Percentiles rank a stretch among this genome's conserved stretches.
Evolutionary conservation across 1,284 basidiomycete genomes (phyloP).

Genomic region (Apiotrichum veenhuisii): DNA sequence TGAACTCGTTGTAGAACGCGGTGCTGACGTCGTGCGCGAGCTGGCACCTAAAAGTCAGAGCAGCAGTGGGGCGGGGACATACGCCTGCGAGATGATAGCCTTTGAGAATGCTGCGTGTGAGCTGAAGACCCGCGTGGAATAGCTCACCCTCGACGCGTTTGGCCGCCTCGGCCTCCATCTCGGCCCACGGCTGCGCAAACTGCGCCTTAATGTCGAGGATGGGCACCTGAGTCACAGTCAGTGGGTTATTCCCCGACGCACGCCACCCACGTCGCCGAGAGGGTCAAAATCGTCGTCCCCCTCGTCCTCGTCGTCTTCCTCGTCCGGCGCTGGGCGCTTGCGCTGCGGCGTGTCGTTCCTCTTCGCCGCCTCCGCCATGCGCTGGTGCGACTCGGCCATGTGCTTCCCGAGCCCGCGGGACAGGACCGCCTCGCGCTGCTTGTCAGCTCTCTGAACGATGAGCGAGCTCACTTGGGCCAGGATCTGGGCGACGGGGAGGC

Average conservation of each 20-base stretch:
- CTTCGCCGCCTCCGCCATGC: too few species aligned
- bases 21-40: constrained; percentile 18
- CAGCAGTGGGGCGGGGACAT: background rate
- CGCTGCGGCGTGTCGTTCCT: too few species aligned
- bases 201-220: constrained; percentile 9
- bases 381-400: too few species aligned
- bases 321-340: background rate
- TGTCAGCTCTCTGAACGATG: too few species aligned
- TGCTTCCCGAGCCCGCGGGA: too few species aligned
- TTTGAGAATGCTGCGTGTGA: constrained; percentile 5
- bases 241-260: background rate
- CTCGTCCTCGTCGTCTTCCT: background rate
- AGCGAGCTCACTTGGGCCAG: too few species aligned
- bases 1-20: constrained; percentile 20
- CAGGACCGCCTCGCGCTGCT: too few species aligned
- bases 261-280: constrained; percentile 15
- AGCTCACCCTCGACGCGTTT: constrained; percentile 25
- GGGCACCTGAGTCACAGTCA: background rate
- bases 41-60: constrained; percentile 1
- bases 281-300: constrained; percentile 17
- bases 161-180: constrained; percentile 23
- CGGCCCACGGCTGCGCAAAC: constrained; percentile 29
- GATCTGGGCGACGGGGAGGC: too few species aligned
- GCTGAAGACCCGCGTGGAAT: too few species aligned
- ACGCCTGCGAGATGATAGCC: constrained; percentile 1